Evolutionary conservation across 306 rosid genomes (phyloP).

Genomic region (Vigna unguiculata): DNA sequence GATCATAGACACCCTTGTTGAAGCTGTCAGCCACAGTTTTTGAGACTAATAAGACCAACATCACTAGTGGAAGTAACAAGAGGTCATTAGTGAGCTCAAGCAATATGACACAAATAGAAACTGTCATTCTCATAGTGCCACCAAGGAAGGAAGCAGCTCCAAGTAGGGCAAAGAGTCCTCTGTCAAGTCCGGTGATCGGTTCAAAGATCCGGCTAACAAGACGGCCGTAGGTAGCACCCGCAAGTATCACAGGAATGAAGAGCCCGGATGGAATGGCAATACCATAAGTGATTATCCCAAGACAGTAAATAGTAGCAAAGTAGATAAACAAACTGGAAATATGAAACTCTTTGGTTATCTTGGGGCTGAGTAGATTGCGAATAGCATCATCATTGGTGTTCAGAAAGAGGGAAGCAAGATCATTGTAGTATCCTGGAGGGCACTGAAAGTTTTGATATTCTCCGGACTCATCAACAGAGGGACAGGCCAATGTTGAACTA

Average conservation of each 20-base stretch:
- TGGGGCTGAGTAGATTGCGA: constrained; percentile 79
- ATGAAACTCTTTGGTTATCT: constrained; percentile 62
- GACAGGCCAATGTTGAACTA: constrained; percentile 54
- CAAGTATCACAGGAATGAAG: constrained; percentile 95
- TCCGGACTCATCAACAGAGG: constrained; percentile 69
- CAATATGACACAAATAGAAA: constrained; percentile 84
- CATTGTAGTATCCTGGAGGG: constrained; percentile 81
- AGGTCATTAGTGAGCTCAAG: constrained; percentile 96
- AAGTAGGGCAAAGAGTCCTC: constrained; percentile 82
- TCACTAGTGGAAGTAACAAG: constrained; percentile 85
- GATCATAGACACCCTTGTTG: constrained; percentile 91
- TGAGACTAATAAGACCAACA: constrained; percentile 79
- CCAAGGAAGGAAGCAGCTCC: constrained; percentile 96
- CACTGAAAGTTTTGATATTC: constrained; percentile 86
- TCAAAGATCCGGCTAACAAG: constrained; percentile 73
- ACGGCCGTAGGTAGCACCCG: constrained; percentile 92
- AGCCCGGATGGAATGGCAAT: constrained; percentile 95
- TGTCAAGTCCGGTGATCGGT: constrained; percentile 61
- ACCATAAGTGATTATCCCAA: constrained; percentile 88
- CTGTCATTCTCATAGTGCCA: constrained; percentile 99
- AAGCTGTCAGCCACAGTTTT: constrained; percentile 83
- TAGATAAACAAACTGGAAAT: constrained; percentile 70
- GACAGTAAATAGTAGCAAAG: constrained; percentile 66
- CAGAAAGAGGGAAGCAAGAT: constrained; percentile 89
- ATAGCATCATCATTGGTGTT: constrained; percentile 95